A percentile compares a stretch with the other conserved stretches of the same genome.
These are phyloP conservation scores for Aspergillus fischeri DNA, from an alignment of 2,329 filamentous ascomycete species.

Conservation along the genomic window DNA sequence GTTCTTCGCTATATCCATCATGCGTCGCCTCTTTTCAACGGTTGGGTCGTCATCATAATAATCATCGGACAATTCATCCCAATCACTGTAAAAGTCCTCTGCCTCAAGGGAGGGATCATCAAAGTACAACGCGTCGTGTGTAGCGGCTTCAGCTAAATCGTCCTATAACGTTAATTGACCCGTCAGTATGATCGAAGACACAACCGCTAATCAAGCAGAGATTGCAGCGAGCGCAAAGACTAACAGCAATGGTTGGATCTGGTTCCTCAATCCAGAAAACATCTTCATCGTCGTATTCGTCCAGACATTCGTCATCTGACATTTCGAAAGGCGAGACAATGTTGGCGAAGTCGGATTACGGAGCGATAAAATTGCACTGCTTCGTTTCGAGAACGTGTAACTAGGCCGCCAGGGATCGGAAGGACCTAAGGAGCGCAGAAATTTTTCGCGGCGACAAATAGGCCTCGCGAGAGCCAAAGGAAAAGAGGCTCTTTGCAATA, in stretches of 20 bases:
- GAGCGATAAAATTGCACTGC: neutral
- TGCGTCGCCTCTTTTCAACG: slow-evolving; percentile 20
- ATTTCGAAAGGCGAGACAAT: slow-evolving; percentile 13
- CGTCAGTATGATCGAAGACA: slow-evolving; percentile 4
- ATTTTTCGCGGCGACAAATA: neutral
- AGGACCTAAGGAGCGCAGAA: neutral
- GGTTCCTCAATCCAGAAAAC: slow-evolving; percentile 33
- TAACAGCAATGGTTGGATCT: slow-evolving; percentile 32
- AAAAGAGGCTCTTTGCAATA: neutral
- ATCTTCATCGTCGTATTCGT: slow-evolving; percentile 35
- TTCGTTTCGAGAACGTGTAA: neutral
- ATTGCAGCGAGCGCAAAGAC: slow-evolving; percentile 6
- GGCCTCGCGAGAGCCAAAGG: neutral
- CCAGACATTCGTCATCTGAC: slow-evolving; percentile 38
- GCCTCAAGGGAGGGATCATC: slow-evolving; percentile 38
- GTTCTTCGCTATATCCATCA: slow-evolving; percentile 8
- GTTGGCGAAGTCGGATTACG: neutral
- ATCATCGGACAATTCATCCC: slow-evolving; percentile 44
- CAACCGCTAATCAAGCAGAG: neutral
- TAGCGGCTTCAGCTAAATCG: slow-evolving; percentile 40
- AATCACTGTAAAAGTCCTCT: slow-evolving; percentile 41
- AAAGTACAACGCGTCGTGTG: slow-evolving; percentile 37
- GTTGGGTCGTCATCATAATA: slow-evolving; percentile 43
- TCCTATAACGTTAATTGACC: slow-evolving; percentile 25
- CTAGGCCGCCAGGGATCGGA: neutral